Evolutionary conservation across 768 basidiomycete genomes (phyloP).

Genomic region (Boletus edulis): DNA sequence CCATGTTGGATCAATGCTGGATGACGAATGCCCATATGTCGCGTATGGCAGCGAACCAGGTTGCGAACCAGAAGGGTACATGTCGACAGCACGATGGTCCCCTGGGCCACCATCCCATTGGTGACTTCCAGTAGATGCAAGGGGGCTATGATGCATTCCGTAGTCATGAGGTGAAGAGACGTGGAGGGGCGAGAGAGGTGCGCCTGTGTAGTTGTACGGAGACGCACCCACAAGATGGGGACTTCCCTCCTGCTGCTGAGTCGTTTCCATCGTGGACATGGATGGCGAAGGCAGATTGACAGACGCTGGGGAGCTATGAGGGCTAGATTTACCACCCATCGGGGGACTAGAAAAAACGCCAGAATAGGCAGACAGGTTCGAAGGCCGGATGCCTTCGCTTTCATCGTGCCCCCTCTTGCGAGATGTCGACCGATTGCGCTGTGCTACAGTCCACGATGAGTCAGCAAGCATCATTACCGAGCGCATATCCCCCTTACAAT

Average conservation of each 20-base stretch:
- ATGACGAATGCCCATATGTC: slow-evolving; percentile 42
- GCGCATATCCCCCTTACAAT: slow-evolving; percentile 43
- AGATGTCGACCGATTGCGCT: slow-evolving; percentile 73
- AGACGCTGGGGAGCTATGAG: slow-evolving; percentile 76
- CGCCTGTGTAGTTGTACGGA: slow-evolving; percentile 41
- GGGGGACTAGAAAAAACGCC: slow-evolving; percentile 58
- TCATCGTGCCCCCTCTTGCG: slow-evolving; percentile 73
- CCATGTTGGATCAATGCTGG: slow-evolving; percentile 40
- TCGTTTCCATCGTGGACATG: slow-evolving; percentile 47
- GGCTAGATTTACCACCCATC: slow-evolving; percentile 47
- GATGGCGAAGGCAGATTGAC: slow-evolving; percentile 70
- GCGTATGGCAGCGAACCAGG: slow-evolving; percentile 38
- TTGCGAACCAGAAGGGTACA: slow-evolving; percentile 42
- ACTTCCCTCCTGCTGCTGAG: slow-evolving; percentile 48
- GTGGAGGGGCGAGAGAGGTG: slow-evolving; percentile 52
- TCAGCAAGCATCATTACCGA: slow-evolving; percentile 14
- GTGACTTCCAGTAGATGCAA: slow-evolving; percentile 24
- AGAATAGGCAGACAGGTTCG: slow-evolving; percentile 40
- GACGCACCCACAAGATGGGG: slow-evolving; percentile 48
- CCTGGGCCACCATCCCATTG: slow-evolving; percentile 47
- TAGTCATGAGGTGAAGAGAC: slow-evolving; percentile 60
- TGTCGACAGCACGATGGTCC: slow-evolving; percentile 39
- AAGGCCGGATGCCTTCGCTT: slow-evolving; percentile 48
- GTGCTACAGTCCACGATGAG: slow-evolving; percentile 37
- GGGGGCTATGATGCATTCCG: slow-evolving; percentile 34